Evolutionary conservation across 805 yeast species (phyloP), one percentile per base, ranked within the genome.

Genomic region (Zygotorulaspora florentina): DNA sequence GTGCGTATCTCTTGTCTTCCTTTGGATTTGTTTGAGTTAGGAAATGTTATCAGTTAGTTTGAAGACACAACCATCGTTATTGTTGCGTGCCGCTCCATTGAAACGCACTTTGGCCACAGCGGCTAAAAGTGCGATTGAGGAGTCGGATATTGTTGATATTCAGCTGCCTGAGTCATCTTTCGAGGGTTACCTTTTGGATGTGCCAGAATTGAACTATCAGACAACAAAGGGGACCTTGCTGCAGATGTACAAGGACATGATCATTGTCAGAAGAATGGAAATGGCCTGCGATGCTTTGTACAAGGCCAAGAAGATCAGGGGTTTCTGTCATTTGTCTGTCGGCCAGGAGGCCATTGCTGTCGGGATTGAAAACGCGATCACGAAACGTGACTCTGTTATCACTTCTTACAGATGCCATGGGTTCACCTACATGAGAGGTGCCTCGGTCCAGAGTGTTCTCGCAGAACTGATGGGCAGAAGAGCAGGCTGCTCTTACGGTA

Each of bases 261-360:
- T 85, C 57, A 72, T 84, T 56, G 82, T 91, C 67, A 83, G 96
- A 79, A 86, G 99, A 73, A 83, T 93, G 93, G 99, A 93, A 76
- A 91, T 93, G 96, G 95, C 96, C 35, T 82, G 98, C 51, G 99
- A 93, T 68, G 98, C 97, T 27, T 76, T 93, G 55, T 93, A 93
- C 78, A 93, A 93, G 77, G 96, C 98, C 62, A 93, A 93, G 78
- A 89, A 91, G 75, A 90, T 93, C 65, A 82, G 98, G 76, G 99
- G 99, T 60, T 93, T 93, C 83, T 93, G 99, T 74, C 99, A 93
- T 72, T 80, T 93, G 75, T 87, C 96, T 11, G 89, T 87, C 53
- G 99, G 99, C 64, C 99, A 93, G 75, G 99, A 93, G 75, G 99
- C 99, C 54, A 81, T 93, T 71, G 96, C 99, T 53, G 97, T 91